phyloP scores from a whole-genome alignment of 495 filamentous ascomycete species.

The Penicillium simplicissimum region DNA sequence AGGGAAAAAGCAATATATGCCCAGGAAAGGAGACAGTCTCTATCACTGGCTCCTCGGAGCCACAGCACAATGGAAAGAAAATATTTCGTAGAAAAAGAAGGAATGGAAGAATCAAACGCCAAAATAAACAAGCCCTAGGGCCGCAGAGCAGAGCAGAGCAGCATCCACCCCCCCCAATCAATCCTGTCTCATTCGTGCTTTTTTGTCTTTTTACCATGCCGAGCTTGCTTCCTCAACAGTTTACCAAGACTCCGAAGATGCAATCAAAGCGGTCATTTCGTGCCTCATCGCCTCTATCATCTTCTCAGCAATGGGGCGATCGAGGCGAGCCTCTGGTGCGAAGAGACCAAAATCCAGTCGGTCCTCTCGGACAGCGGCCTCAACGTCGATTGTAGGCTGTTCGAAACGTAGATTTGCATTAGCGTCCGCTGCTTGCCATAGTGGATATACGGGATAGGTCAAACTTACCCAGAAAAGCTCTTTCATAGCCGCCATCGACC shows the following conservation, averaged over 20 bases:
- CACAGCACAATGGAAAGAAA: slow-evolving; percentile 1
- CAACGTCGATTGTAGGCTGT: slow-evolving; percentile 40
- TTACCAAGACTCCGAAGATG: slow-evolving; percentile 10
- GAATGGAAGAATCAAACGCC: background rate
- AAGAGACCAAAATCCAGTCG: slow-evolving; percentile 39
- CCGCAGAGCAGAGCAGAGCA: background rate
- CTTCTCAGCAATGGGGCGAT: slow-evolving; percentile 18
- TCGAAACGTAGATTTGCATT: slow-evolving; percentile 20
- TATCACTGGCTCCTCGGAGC: background rate
- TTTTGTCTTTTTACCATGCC: background rate
- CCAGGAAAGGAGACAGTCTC: slow-evolving; percentile 20
- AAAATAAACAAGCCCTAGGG: slow-evolving; percentile 5
- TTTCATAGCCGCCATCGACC: slow-evolving; percentile 17
- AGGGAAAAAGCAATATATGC: slow-evolving; percentile 26
- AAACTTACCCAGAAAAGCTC: slow-evolving; percentile 26
- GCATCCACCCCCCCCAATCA: no score
- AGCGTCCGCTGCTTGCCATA: slow-evolving; percentile 11
- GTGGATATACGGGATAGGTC: slow-evolving; percentile 7
- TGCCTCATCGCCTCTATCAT: slow-evolving; percentile 26
- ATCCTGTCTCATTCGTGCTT: background rate
- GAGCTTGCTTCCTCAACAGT: background rate
- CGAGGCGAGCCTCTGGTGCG: slow-evolving; percentile 26
- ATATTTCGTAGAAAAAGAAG: slow-evolving; percentile 1
- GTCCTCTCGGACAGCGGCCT: slow-evolving; percentile 34
- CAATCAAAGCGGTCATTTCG: slow-evolving; percentile 22